Percentiles rank a stretch among this genome's conserved stretches.
Evolutionary conservation across 2,329 filamentous ascomycete species (phyloP).

Genomic region (Claviceps capensis): DNA sequence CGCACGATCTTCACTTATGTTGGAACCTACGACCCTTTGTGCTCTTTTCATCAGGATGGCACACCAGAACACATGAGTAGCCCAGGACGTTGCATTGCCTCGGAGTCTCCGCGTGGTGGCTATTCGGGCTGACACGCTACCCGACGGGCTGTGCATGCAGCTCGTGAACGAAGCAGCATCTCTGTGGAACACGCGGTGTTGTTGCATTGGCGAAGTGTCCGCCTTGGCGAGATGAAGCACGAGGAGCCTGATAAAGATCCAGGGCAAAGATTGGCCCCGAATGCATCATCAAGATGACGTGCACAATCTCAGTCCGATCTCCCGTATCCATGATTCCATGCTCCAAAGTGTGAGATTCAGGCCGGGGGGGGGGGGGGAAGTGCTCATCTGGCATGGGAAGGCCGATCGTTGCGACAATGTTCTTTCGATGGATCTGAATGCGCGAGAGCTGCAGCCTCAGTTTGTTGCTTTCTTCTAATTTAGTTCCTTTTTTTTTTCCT

Average conservation of each 20-base stretch:
- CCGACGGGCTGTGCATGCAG: too few relatives aligned
- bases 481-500: too few relatives aligned
- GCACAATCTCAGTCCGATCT: neutral
- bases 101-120: too few relatives aligned
- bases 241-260: neutral
- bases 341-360: neutral
- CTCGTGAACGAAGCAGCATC: neutral
- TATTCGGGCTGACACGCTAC: too few relatives aligned
- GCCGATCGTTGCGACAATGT: neutral
- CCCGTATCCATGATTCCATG: neutral
- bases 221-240: neutral
- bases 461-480: neutral
- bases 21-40: too few relatives aligned
- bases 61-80: too few relatives aligned
- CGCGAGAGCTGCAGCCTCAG: too few relatives aligned
- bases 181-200: neutral
- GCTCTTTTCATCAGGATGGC: too few relatives aligned
- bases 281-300: neutral
- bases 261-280: neutral
- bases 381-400: neutral
- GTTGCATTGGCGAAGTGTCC: neutral
- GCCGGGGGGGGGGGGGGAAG: neutral
- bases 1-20: too few relatives aligned
- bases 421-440: neutral
- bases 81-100: too few relatives aligned